A percentile compares a stretch with the other conserved stretches of the same genome.
phyloP scores from a whole-genome alignment of 179 eudicot genomes.

The Sideroxylon spinosum region DNA sequence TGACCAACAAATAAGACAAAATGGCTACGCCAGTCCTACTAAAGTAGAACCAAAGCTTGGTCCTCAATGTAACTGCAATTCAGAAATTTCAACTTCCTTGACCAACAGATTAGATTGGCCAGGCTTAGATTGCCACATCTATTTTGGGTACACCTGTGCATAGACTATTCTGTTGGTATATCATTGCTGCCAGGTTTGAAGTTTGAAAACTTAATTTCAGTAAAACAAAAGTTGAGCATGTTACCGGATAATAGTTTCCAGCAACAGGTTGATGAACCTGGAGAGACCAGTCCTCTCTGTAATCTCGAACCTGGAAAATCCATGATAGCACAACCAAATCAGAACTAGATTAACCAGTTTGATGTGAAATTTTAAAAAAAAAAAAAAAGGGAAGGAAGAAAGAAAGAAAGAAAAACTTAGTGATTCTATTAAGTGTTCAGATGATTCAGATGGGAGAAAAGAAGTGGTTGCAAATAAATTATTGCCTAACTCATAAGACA shows the following conservation, averaged over 20 bases:
- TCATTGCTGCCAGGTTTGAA: neutral
- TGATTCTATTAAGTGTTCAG: neutral
- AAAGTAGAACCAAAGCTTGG: too few relatives aligned
- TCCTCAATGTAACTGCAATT: too few relatives aligned
- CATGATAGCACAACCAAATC: neutral
- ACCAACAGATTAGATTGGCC: neutral
- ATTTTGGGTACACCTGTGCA: neutral
- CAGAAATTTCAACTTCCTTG: neutral
- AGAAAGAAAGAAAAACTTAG: neutral
- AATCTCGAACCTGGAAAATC: conserved; percentile 58
- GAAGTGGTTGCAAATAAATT: neutral
- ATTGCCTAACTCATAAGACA: neutral
- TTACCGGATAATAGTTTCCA: conserved; percentile 93
- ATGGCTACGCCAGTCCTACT: too few relatives aligned
- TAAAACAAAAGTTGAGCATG: conserved; percentile 8
- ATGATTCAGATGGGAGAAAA: neutral
- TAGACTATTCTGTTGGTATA: neutral
- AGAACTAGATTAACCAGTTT: conserved; percentile 4
- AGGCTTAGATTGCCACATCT: neutral
- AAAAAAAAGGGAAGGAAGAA: too few relatives aligned
- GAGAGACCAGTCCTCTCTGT: conserved; percentile 79
- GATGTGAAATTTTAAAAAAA: conserved; percentile 10
- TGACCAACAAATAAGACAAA: neutral
- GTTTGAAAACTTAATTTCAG: neutral
- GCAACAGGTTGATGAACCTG: conserved; percentile 69